Evolutionary conservation across 495 filamentous ascomycete genomes (phyloP).

Genomic region (Podospora sp.): DNA sequence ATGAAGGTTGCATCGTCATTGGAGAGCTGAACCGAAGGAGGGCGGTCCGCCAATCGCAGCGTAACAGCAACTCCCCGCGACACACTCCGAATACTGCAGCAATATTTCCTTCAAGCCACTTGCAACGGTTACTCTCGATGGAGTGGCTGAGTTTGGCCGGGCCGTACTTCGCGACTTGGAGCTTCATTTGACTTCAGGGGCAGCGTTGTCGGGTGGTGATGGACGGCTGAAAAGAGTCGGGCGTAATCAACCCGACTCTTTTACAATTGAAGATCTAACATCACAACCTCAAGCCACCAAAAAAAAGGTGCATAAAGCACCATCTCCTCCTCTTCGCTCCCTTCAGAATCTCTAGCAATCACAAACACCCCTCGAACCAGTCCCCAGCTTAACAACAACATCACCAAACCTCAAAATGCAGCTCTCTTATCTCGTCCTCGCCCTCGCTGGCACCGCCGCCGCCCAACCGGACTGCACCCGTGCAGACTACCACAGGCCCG

Average conservation of each 20-base stretch:
- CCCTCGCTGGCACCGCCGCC: neutral
- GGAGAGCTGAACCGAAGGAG: neutral
- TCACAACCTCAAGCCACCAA: neutral
- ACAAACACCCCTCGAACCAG: neutral
- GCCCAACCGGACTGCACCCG: conserved; percentile 18
- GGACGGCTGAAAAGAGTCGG: neutral
- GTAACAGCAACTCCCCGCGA: neutral
- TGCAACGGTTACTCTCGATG: neutral
- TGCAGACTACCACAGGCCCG: conserved; percentile 12
- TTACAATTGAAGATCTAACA: neutral
- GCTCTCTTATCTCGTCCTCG: conserved; percentile 3
- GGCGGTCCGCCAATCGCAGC: neutral
- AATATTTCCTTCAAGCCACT: neutral
- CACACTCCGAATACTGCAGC: neutral
- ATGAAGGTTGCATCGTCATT: neutral
- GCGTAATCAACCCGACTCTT: conserved; percentile 1
- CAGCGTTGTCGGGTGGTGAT: neutral
- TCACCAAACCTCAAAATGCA: conserved; percentile 4
- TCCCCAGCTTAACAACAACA: neutral
- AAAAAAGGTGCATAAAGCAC: neutral
- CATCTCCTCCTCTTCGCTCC: neutral
- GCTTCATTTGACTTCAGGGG: neutral
- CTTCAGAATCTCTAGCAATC: neutral
- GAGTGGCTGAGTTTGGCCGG: neutral
- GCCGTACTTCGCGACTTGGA: neutral